Evolutionary conservation across 176 grass and related monocot genomes (phyloP).

Genomic region (Puccinellia tenuiflora): DNA sequence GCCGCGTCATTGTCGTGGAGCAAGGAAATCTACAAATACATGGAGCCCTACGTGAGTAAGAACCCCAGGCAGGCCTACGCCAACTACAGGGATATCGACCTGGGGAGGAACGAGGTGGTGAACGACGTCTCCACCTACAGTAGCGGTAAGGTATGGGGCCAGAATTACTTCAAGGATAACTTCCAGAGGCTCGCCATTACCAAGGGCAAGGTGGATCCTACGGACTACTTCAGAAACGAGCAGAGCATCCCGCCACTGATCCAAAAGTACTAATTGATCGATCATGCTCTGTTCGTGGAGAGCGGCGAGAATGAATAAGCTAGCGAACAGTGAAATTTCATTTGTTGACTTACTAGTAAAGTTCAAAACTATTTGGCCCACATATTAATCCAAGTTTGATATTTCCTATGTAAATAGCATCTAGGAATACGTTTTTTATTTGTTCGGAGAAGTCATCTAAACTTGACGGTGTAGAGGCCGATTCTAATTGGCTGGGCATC

Average conservation of each 20-base stretch:
- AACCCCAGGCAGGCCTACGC: conserved; percentile 35
- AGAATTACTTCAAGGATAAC: conserved; percentile 33
- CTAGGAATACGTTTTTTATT: no score
- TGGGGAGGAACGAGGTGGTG: conserved; percentile 23
- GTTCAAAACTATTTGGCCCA: no score
- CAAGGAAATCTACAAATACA: background rate
- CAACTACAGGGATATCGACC: conserved; percentile 44
- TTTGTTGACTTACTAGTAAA: no score
- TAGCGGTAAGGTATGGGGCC: conserved; percentile 28
- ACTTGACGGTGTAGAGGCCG: no score
- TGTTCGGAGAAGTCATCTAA: no score
- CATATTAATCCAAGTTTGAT: no score
- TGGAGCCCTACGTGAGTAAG: conserved; percentile 29
- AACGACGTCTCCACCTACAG: conserved; percentile 16
- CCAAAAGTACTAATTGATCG: background rate
- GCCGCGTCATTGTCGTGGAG: background rate
- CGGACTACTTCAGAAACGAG: conserved; percentile 64
- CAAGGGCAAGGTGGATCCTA: conserved; percentile 29
- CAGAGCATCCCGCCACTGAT: conserved; percentile 51
- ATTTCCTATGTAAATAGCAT: background rate
- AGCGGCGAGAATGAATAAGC: no score
- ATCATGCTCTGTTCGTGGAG: background rate
- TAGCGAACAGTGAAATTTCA: no score
- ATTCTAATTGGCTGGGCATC: no score
- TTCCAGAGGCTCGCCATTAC: conserved; percentile 30